These are phyloP conservation scores for Pythium oligandrum DNA, from an alignment of 352 stramenopile genomes.

Conservation along the genomic window DNA sequence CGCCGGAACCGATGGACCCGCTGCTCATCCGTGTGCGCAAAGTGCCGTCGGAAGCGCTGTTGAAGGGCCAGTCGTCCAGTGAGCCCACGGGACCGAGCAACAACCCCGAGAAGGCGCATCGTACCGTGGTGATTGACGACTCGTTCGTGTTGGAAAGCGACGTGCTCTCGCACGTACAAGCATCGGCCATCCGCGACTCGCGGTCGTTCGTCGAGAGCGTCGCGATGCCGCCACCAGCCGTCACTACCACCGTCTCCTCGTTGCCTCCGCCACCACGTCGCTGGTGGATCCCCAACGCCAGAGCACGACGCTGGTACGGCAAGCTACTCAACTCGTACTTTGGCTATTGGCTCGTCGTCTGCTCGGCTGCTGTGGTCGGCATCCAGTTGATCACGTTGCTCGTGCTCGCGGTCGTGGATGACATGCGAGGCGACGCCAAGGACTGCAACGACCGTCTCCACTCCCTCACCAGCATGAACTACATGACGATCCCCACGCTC, in stretches of 20 bases:
- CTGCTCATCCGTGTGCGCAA: constrained; percentile 16
- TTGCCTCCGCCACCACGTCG: no score
- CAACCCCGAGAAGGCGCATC: no score
- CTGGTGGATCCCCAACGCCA: no score
- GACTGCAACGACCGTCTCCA: constrained; percentile 30
- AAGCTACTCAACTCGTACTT: constrained; percentile 67
- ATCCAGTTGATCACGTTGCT: constrained; percentile 40
- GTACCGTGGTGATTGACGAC: no score
- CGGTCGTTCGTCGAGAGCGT: no score
- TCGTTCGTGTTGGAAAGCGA: no score
- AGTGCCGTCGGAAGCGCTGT: constrained; percentile 9
- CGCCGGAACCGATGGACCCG: constrained; percentile 3
- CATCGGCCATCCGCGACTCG: no score
- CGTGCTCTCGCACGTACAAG: no score
- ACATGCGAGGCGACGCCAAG: neutral
- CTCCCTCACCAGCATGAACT: constrained; percentile 42
- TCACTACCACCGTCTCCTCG: no score
- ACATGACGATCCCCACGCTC: constrained; percentile 44
- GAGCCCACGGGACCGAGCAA: no score
- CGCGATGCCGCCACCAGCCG: no score
- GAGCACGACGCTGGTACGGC: constrained; percentile 14
- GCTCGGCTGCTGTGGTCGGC: constrained; percentile 41
- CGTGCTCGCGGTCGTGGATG: constrained; percentile 12
- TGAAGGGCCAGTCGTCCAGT: neutral
- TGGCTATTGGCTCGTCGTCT: constrained; percentile 56